A percentile compares a stretch with the other conserved stretches of the same genome.
Evolutionary conservation across 2,329 filamentous ascomycete species (phyloP).

Genomic region (Coccinonectria pachysandricola): DNA sequence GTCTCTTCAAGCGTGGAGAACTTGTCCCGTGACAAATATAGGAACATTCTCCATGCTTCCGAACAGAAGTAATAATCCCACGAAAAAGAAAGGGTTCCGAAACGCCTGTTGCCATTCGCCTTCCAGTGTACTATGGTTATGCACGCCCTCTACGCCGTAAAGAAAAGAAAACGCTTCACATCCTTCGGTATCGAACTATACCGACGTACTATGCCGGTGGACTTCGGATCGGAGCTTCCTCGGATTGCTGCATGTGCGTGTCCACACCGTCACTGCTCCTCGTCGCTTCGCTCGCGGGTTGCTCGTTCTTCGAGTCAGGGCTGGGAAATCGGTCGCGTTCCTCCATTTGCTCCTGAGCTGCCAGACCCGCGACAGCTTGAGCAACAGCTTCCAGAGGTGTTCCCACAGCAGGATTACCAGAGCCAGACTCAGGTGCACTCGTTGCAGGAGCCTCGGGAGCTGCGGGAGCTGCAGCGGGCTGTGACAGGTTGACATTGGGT

Average conservation of each 20-base stretch:
- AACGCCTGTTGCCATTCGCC: constrained; percentile 17
- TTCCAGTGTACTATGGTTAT: constrained; percentile 10
- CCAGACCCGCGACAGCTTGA: constrained; percentile 36
- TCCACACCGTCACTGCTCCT: constrained; percentile 44
- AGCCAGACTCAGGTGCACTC: constrained; percentile 14
- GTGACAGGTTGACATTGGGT: constrained; percentile 59
- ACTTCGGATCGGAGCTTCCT: constrained; percentile 16
- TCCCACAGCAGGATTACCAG: constrained; percentile 20
- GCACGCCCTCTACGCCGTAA: constrained; percentile 14
- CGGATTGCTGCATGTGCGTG: constrained; percentile 39
- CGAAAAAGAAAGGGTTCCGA: constrained; percentile 6
- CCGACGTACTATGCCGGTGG: constrained; percentile 13
- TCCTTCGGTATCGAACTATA: too few relatives aligned
- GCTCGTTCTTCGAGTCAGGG: constrained; percentile 27
- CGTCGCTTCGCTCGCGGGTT: constrained; percentile 30
- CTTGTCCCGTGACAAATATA: too few relatives aligned
- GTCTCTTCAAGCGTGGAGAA: too few relatives aligned
- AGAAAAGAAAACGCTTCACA: constrained; percentile 7
- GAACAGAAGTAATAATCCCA: too few relatives aligned
- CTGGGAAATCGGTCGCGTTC: constrained; percentile 26
- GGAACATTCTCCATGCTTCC: too few relatives aligned
- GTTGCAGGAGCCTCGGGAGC: constrained; percentile 15
- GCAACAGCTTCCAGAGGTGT: constrained; percentile 39
- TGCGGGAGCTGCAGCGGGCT: constrained; percentile 15
- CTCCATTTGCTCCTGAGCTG: constrained; percentile 30